Conservation (phyloP, 2,329 filamentous ascomycete genomes). For the Phialophora verrucosa region DNA sequence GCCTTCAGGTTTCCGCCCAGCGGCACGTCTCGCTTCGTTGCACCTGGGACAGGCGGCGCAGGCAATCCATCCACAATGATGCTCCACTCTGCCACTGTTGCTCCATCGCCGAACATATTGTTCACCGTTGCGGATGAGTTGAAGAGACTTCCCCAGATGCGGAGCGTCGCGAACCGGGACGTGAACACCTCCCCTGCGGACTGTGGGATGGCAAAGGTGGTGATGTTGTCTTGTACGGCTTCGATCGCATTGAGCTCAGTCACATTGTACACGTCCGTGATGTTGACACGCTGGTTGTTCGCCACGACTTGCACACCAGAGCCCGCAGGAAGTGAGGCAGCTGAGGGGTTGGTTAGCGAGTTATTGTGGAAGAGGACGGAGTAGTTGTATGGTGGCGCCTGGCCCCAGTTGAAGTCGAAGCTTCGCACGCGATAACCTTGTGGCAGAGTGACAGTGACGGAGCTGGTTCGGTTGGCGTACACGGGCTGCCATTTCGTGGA, state of each 20-base stretch:
- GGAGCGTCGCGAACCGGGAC: slow-evolving; percentile 51
- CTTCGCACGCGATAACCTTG: slow-evolving; percentile 45
- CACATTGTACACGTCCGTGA: slow-evolving; percentile 49
- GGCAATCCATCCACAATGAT: slow-evolving; percentile 45
- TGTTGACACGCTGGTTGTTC: slow-evolving; percentile 42
- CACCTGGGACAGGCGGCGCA: background rate
- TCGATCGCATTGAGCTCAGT: slow-evolving; percentile 45
- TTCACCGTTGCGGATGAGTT: slow-evolving; percentile 48
- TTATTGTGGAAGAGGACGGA: slow-evolving; percentile 62
- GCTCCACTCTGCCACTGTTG: slow-evolving; percentile 56
- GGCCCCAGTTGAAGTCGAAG: slow-evolving; percentile 66
- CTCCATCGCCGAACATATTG: slow-evolving; percentile 49
- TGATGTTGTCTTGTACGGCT: slow-evolving; percentile 51
- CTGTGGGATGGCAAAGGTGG: slow-evolving; percentile 36
- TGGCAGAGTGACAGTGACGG: slow-evolving; percentile 63
- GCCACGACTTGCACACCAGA: slow-evolving; percentile 33
- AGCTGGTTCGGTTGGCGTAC: slow-evolving; percentile 56
- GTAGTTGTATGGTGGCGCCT: slow-evolving; percentile 60
- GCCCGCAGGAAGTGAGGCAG: slow-evolving; percentile 28
- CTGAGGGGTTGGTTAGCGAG: slow-evolving; percentile 40
- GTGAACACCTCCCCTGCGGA: slow-evolving; percentile 42
- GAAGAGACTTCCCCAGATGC: slow-evolving; percentile 47
- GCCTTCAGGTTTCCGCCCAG: slow-evolving; percentile 18
- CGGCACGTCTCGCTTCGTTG: slow-evolving; percentile 14
- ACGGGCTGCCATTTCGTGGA: slow-evolving; percentile 71